phyloP scores from a whole-genome alignment of 257 asterid genomes.

The Fraxinus cuspidata region DNA sequence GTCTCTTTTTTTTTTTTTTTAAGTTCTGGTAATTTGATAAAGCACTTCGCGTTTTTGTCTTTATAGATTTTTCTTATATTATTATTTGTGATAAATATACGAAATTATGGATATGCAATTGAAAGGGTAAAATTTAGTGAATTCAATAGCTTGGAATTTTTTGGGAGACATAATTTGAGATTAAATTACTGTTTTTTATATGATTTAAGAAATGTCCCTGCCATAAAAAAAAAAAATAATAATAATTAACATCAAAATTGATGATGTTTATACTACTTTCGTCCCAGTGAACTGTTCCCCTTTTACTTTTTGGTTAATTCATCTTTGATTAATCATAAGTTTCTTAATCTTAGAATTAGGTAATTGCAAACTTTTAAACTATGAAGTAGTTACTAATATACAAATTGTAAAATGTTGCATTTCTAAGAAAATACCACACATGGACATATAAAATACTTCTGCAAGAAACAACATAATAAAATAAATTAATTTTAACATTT shows the following conservation, averaged over 20 bases:
- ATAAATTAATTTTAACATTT: background rate
- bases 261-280: background rate
- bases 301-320: background rate
- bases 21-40: background rate
- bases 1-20: background rate
- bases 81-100: background rate
- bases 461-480: background rate
- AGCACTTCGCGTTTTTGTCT: background rate
- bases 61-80: background rate
- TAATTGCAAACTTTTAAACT: background rate
- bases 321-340: background rate
- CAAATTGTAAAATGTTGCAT: background rate
- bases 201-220: conserved; percentile 6
- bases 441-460: background rate
- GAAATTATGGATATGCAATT: background rate
- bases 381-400: background rate
- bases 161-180: background rate
- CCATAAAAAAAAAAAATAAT: background rate
- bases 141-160: background rate
- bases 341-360: background rate
- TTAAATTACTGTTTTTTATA: background rate
- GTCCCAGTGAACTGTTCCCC: background rate
- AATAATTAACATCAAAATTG: too few species aligned
- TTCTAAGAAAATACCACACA: background rate
- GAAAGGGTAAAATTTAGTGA: conserved; percentile 17